Conservation (phyloP, 2,329 filamentous ascomycete species). For the Gremmenia infestans region DNA sequence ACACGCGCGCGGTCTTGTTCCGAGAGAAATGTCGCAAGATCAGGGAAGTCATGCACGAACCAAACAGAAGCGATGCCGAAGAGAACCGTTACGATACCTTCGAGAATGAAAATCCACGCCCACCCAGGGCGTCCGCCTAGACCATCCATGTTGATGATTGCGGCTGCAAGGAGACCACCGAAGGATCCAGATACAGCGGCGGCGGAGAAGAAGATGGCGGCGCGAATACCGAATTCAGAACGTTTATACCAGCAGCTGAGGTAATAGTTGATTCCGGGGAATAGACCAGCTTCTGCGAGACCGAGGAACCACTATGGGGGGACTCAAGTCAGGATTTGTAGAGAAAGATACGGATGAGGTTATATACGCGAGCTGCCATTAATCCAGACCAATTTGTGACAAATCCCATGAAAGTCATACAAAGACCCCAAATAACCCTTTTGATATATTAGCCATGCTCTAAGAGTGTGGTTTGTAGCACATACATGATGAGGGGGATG, state of each 20-base stretch:
- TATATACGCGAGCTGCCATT: constrained; percentile 26
- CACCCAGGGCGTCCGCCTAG: constrained; percentile 52
- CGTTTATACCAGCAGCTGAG: constrained; percentile 81
- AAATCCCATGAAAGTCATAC: constrained; percentile 52
- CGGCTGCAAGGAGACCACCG: constrained; percentile 67
- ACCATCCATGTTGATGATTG: constrained; percentile 65
- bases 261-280: constrained; percentile 75
- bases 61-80: constrained; percentile 29
- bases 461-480: constrained; percentile 32
- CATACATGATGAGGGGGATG: constrained; percentile 74
- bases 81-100: constrained; percentile 40
- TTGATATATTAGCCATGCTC: not conserved
- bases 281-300: constrained; percentile 69
- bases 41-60: constrained; percentile 20
- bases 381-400: constrained; percentile 29
- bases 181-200: constrained; percentile 76
- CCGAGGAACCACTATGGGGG: constrained; percentile 54
- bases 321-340: not conserved
- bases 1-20: constrained; percentile 65
- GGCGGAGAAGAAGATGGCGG: constrained; percentile 79
- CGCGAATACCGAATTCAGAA: constrained; percentile 72
- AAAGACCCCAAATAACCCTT: constrained; percentile 53
- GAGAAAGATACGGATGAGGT: not conserved
- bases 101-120: constrained; percentile 64
- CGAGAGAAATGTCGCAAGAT: constrained; percentile 63